Base-by-base conservation (phyloP, 768 basidiomycete genomes). In the Leccinellum rugosiceps region DNA sequence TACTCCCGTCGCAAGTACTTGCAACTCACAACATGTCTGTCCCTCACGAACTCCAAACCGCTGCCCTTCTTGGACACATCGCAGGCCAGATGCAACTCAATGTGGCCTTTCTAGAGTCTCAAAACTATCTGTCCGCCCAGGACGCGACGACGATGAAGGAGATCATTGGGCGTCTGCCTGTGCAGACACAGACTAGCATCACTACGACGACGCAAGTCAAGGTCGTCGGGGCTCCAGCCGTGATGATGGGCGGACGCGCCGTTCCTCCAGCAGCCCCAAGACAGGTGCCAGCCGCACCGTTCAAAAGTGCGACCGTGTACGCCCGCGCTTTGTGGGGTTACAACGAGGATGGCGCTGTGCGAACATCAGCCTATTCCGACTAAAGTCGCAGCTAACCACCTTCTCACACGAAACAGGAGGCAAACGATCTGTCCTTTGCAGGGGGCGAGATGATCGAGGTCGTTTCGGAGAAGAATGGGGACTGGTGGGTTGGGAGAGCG, bases 401-500 rank as follows among this genome's bases (percentile, higher is more conserved):
- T 17, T 32, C 43, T 50, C n/a, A 38, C 28, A 45, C 28, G 14
- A n/a, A 44, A 11, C 66, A 93, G 88, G 88, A 92, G 63, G 76
- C 80, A 13, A 83, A 87, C n/a, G 93, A 96, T 68, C 77, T 96
- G 8, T 82, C 85, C 1, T 94, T 96, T 78, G 69, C 75, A 26
- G 71, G 80, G 0, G 93, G 91, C 4, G 93, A 94, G 65, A 76
- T 84, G 46, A 81, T 96, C 57, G 88, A 91, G 56, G 79, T 96
- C 56, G 69, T 90, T 43, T 82, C 87, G 57, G 90, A 94, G 68
- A 88, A 84, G 46, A 92, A 94, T 57, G 77, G 77, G 3, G 93
- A 94, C 69, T 94, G 93, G 93, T 96, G 91, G 92, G 83, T 80
- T 8, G 92, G 93, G 26, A 77, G 72, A 58, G 64, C 79, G 55